Conservation (phyloP, 176 grass and related monocot species). For the Juncus inflexus region DNA sequence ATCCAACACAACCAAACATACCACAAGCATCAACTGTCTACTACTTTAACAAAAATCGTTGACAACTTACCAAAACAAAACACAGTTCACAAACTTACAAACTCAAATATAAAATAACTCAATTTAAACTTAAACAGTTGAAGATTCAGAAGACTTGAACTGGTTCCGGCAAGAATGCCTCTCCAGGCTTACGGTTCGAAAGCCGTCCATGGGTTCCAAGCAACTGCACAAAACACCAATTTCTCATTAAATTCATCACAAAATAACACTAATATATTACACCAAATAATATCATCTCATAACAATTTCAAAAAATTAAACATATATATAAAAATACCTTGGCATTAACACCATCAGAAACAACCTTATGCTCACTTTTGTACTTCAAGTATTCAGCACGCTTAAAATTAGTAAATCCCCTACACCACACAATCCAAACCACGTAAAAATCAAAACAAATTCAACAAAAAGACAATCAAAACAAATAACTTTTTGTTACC, state of each 20-base stretch:
- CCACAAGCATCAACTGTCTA: no score
- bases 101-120: not conserved
- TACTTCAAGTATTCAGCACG: constrained; percentile 22
- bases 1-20: no score
- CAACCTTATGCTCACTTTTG: constrained; percentile 18
- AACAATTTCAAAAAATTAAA: no score
- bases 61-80: not conserved
- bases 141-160: not conserved
- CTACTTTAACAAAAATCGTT: not conserved
- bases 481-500: no score
- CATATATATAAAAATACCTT: not conserved
- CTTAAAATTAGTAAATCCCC: constrained; percentile 27
- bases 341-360: constrained; percentile 2
- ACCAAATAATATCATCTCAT: no score
- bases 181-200: not conserved
- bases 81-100: not conserved
- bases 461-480: not conserved
- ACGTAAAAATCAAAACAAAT: no score
- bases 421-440: not conserved
- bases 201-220: constrained; percentile 12
- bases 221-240: constrained; percentile 3
- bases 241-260: not conserved
- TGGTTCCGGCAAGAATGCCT: not conserved
- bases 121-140: not conserved
- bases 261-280: no score